A percentile compares a stretch with the other conserved stretches of the same genome.
Evolutionary conservation across 805 yeast genomes (phyloP).

Genomic region (Candida dendrica): DNA sequence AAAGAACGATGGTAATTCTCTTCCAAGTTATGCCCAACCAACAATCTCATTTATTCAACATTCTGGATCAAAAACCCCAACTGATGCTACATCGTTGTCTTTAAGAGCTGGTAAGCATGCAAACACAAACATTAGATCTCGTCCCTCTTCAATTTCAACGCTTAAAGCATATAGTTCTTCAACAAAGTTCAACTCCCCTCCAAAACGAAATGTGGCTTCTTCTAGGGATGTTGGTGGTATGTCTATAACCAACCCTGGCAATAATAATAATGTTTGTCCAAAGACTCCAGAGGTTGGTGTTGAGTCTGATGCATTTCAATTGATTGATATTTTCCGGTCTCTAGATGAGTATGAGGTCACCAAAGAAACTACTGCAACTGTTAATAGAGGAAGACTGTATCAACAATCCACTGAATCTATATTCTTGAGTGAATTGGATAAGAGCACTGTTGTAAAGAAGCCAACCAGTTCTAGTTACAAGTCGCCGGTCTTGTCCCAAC

Average conservation of each 20-base stretch:
- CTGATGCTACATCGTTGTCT: neutral
- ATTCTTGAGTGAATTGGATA: too few species aligned
- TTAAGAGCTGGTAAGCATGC: slow-evolving; percentile 1
- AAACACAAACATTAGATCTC: neutral
- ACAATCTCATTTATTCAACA: slow-evolving; percentile 5
- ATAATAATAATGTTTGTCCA: neutral
- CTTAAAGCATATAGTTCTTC: neutral
- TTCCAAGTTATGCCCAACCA: slow-evolving; percentile 10
- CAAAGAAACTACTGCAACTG: too few species aligned
- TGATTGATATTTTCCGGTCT: neutral
- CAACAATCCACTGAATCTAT: too few species aligned
- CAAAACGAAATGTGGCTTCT: neutral
- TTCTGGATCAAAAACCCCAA: neutral
- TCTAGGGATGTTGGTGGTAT: neutral
- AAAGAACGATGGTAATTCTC: neutral
- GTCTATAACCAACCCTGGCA: neutral
- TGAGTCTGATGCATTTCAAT: neutral
- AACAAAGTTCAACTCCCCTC: neutral
- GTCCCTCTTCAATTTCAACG: neutral
- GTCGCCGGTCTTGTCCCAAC: neutral
- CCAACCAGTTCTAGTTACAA: neutral
- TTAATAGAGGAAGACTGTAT: too few species aligned
- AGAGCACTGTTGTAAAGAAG: too few species aligned
- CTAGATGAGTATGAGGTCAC: too few species aligned
- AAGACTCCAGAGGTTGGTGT: neutral